These are phyloP conservation scores for Didymosphaeria variabile DNA, from an alignment of 2,329 filamentous ascomycete species.

Conservation along the genomic window DNA sequence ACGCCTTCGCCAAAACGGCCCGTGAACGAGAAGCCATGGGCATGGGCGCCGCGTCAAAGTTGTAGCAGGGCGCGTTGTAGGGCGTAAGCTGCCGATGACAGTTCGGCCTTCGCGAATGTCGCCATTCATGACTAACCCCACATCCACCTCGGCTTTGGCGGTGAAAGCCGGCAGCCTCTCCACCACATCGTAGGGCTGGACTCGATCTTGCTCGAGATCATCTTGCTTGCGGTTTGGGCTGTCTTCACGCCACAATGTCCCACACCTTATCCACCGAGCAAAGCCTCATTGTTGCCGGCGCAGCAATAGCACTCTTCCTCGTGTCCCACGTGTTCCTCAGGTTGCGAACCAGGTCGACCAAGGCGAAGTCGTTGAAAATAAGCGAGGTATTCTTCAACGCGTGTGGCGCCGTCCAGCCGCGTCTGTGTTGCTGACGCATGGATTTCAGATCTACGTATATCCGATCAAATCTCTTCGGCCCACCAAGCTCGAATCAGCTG, in stretches of 20 bases:
- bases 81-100: not conserved
- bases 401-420: too few relatives aligned
- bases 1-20: not conserved
- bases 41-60: not conserved
- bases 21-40: not conserved
- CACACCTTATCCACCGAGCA: not conserved
- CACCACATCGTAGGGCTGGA: not conserved
- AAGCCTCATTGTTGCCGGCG: conserved; percentile 7
- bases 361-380: conserved; percentile 15
- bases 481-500: conserved; percentile 48
- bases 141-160: not conserved
- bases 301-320: conserved; percentile 4
- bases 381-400: conserved; percentile 14
- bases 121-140: conserved; percentile 4
- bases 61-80: not conserved
- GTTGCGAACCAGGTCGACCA: not conserved
- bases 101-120: not conserved
- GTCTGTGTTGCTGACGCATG: not conserved
- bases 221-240: not conserved
- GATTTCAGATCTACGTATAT: conserved; percentile 53
- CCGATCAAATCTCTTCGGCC: conserved; percentile 59
- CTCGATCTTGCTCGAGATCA: not conserved
- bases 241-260: conserved; percentile 8
- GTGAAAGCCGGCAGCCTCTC: conserved; percentile 4
- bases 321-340: conserved; percentile 6